phyloP scores from a whole-genome alignment of 176 grass and related monocot species.

The Triticum dicoccoides region DNA sequence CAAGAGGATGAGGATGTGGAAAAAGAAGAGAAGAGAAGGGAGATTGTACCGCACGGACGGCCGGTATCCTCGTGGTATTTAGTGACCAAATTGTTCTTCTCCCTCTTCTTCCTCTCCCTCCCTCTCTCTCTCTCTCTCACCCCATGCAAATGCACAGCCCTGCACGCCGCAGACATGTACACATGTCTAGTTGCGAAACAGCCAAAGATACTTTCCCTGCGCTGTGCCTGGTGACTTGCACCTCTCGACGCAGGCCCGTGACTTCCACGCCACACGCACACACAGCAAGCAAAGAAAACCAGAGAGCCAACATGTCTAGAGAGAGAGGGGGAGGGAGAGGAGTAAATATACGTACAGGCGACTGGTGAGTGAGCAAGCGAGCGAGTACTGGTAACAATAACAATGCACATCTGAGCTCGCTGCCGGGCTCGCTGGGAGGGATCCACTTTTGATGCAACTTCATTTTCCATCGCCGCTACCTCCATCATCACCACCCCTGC shows the following conservation, averaged over 20 bases:
- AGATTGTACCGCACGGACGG: slow-evolving; percentile 37
- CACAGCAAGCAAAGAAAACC: neutral
- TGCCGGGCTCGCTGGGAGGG: slow-evolving; percentile 18
- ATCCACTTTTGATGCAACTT: slow-evolving; percentile 51
- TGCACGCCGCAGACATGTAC: slow-evolving; percentile 10
- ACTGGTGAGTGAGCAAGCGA: neutral
- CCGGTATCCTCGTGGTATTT: slow-evolving; percentile 61
- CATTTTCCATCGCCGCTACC: slow-evolving; percentile 43
- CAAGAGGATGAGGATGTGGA: neutral
- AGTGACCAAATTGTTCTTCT: slow-evolving; percentile 62
- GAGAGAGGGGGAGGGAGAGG: neutral
- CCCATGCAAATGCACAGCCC: neutral
- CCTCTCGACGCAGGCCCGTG: slow-evolving; percentile 62
- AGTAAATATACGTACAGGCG: slow-evolving; percentile 16
- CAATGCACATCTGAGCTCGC: slow-evolving; percentile 23
- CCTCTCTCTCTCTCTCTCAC: neutral
- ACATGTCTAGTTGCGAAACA: slow-evolving; percentile 31
- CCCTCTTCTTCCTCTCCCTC: neutral
- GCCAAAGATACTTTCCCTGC: slow-evolving; percentile 49
- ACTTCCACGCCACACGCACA: slow-evolving; percentile 36
- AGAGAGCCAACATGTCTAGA: neutral
- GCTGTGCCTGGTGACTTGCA: slow-evolving; percentile 23
- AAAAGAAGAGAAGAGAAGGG: slow-evolving; percentile 14
- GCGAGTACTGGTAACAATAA: neutral
- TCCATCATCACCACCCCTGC: neutral